A percentile compares a stretch with the other conserved stretches of the same genome.
Conservation (phyloP, 345 rosid species). For the Triadica sebifera region DNA sequence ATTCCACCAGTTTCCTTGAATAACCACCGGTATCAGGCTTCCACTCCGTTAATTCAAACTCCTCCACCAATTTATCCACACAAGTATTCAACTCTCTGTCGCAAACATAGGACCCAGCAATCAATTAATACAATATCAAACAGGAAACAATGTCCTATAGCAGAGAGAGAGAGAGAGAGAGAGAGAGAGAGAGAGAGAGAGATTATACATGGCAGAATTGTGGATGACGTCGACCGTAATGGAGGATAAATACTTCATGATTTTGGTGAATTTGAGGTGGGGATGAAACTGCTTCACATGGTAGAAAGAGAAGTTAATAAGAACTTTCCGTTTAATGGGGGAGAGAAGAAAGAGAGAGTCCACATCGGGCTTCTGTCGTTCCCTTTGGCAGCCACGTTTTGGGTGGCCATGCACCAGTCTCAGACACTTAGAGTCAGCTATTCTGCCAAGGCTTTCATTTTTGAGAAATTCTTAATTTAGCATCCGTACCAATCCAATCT, state of each 20-base stretch:
- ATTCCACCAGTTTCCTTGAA: conserved; percentile 68
- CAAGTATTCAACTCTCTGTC: conserved; percentile 50
- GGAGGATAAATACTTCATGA: conserved; percentile 77
- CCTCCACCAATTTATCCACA: conserved; percentile 51
- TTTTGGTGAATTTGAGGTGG: not conserved
- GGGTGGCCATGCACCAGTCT: conserved; percentile 38
- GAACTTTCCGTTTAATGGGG: not conserved
- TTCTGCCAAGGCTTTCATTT: not conserved
- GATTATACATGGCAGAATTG: conserved; percentile 56
- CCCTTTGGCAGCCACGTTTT: conserved; percentile 34
- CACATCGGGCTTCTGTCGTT: not conserved
- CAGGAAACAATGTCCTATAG: too few relatives aligned
- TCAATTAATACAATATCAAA: too few relatives aligned
- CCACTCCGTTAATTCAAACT: conserved; percentile 58
- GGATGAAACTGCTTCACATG: not conserved
- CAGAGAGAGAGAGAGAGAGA: not conserved
- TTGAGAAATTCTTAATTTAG: too few relatives aligned
- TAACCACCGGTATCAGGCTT: conserved; percentile 40
- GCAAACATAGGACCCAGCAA: conserved; percentile 2
- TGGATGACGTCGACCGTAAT: conserved; percentile 62
- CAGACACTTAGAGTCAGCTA: conserved; percentile 23
- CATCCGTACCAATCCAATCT: too few relatives aligned
- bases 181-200: not conserved
- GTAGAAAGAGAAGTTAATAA: not conserved
- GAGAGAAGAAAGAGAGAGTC: not conserved